Evolutionary conservation across 2,329 filamentous ascomycete species (phyloP), one percentile per base, ranked within the genome.

Genomic region (Leptosphaerulina australis): DNA sequence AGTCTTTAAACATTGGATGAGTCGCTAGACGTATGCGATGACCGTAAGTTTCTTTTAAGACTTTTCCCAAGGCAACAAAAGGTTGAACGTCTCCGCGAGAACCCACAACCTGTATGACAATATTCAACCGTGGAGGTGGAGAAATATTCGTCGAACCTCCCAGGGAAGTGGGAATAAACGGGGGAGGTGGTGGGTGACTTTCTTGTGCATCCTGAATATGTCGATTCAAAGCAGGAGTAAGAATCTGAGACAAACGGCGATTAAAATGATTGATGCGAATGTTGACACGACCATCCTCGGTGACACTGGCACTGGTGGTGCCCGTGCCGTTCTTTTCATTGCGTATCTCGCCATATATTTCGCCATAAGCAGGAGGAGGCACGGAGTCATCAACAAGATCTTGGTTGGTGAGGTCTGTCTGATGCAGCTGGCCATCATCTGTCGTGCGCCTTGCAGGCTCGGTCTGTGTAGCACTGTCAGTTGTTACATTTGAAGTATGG

Each of bases 61-160:
- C 75, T 26, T 75, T 77, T 0, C 80, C 83, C 1, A 86, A 71
- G 0, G 82, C 80, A 40, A 86, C 71, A 44, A 86, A 85, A 0
- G 83, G 83, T 50, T 86, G 83, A 0, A 83, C 79, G 60, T 83
- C 81, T 7, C 81, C 81, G 17, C 78, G 72, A 4, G 71, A 76
- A 11, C 78, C 78, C 1, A 83, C 81, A 2, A 83, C 78, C 46
- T 83, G 81, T 41, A 83, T 81, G 4, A 82, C 79, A 33, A 83
- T 77, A 44, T 82, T 83, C 17, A 82, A 64, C 56, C 46, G 44
- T n/a, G 48, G 38, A 50, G 33, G 33, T 22, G 33, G 33, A 12
- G 14, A 30, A 35, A 33, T 22, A 18, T 33, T 41, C 12, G 46
- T 26, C 8, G 30, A 17, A 11, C 47, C 41, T 43, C 62, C 50